A percentile compares a stretch with the other conserved stretches of the same genome.
Conservation (phyloP, 192 early-diverging fungal species). For the Coemansia sp. region DNA sequence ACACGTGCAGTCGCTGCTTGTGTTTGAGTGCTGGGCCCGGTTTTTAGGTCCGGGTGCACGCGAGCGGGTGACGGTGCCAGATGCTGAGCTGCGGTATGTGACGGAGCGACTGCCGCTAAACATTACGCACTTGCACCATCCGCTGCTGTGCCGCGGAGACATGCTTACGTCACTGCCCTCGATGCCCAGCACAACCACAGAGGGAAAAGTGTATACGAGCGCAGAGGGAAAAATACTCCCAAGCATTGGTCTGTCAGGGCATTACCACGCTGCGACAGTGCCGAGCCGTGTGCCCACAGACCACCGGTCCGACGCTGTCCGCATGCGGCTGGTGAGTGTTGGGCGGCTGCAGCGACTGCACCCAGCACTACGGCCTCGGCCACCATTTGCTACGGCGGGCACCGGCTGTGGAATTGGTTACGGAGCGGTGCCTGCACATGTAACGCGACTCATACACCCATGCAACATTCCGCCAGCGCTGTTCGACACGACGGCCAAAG, state of each 20-base stretch:
- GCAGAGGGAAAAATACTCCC: too few relatives aligned
- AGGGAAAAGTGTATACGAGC: too few relatives aligned
- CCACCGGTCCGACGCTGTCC: too few relatives aligned
- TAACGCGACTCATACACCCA: conserved; percentile 16
- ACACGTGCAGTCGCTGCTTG: conserved; percentile 37
- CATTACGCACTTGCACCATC: conserved; percentile 29
- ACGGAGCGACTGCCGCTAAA: conserved; percentile 40
- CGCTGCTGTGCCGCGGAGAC: conserved; percentile 28
- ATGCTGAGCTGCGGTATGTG: conserved; percentile 29
- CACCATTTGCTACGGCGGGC: conserved; percentile 11
- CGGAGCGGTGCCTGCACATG: conserved; percentile 13
- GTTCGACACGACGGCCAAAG: conserved; percentile 36
- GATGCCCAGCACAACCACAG: not conserved
- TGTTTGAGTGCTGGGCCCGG: conserved; percentile 43
- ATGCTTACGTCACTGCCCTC: conserved; percentile 20
- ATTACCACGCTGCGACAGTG: too few relatives aligned
- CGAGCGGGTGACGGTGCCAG: conserved; percentile 23
- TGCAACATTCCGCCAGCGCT: conserved; percentile 34
- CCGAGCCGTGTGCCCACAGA: too few relatives aligned
- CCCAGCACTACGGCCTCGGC: conserved; percentile 23
- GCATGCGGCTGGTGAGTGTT: conserved; percentile 17
- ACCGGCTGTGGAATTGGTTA: conserved; percentile 9
- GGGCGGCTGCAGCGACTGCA: conserved; percentile 24
- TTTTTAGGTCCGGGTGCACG: conserved; percentile 19
- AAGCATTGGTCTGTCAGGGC: too few relatives aligned